A percentile compares a stretch with the other conserved stretches of the same genome.
These are phyloP conservation scores for Metschnikowia chrysomelidarum DNA, from an alignment of 805 yeast species.

Conservation along the genomic window DNA sequence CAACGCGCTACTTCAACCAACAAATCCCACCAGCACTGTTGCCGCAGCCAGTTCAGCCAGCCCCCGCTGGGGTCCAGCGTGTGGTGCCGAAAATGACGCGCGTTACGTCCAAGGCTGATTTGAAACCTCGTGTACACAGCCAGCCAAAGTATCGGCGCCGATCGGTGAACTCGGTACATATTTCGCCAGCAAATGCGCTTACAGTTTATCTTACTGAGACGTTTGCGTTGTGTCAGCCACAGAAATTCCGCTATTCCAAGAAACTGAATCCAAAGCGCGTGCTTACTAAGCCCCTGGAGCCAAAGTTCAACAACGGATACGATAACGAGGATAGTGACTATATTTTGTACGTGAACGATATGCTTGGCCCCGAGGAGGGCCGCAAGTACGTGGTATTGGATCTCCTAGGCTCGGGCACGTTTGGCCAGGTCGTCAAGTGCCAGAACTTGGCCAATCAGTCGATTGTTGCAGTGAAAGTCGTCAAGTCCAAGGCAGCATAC, in stretches of 20 bases:
- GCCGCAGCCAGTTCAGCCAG: slow-evolving; percentile 4
- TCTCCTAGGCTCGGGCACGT: slow-evolving; percentile 92
- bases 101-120: slow-evolving; percentile 45
- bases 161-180: slow-evolving; percentile 57
- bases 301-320: slow-evolving; percentile 71
- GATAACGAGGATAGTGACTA: slow-evolving; percentile 91
- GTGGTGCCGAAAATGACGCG: slow-evolving; percentile 50
- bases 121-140: slow-evolving; percentile 58
- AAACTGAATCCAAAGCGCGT: slow-evolving; percentile 89
- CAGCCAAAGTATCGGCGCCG: slow-evolving; percentile 72
- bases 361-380: slow-evolving; percentile 82
- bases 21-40: slow-evolving; percentile 7
- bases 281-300: slow-evolving; percentile 88
- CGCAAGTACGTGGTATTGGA: slow-evolving; percentile 86
- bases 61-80: slow-evolving; percentile 6
- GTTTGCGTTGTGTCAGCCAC: slow-evolving; percentile 79
- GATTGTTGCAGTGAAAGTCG: slow-evolving; percentile 90
- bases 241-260: slow-evolving; percentile 71
- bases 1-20: slow-evolving; percentile 12
- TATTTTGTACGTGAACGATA: slow-evolving; percentile 90
- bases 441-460: slow-evolving; percentile 78
- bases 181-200: slow-evolving; percentile 79
- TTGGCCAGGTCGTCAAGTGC: slow-evolving; percentile 97
- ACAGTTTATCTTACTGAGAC: slow-evolving; percentile 77
- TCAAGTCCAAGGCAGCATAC: slow-evolving; percentile 88